Evolutionary conservation across 2,329 filamentous ascomycete species (phyloP), one percentile per base, ranked within the genome.

Genomic region (Pestalotiopsis sp.): DNA sequence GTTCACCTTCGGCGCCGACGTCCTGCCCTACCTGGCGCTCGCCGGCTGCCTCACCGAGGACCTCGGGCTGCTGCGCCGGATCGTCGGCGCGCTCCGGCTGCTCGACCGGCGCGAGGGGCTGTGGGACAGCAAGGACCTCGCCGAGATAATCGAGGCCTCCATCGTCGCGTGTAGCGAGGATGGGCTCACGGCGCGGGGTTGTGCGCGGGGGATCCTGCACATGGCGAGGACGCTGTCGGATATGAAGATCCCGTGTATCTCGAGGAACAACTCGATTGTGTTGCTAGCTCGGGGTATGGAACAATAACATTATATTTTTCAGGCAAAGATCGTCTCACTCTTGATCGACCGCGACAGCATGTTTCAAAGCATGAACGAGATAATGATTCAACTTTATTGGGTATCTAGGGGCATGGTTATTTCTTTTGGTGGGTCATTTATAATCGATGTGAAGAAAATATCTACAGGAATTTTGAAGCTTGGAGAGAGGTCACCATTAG

Each of bases 111-210:
- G 59, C 1, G 59, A 62, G 38, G 59, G 59, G 7, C 14, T 62
- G 14, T 62, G 59, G 59, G 59, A 62, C 31, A 62, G 59, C 59
- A 62, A 39, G 7, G 59, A 62, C 13, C 14, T 62, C 11, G 59
- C 59, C 27, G 59, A 62, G 31, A 41, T 62, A 4, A 41, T 62
- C 27, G 59, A 62, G 31, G 59, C 59, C 2, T 62, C 59, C 36
- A 62, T 62, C 59, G 27, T 31, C 27, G 27, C 27, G 27, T 31
- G 27, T 1, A 31, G 27, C 27, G 27, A 7, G 27, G 6, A 31
- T 7, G 27, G 27, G 27, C 27, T 31, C 6, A 6, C 27, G 1
- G 5, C 27, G 27, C 5, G 27, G 27, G 27, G 27, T 31, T 6
- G 27, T 31, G 27, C 27, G 1, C 27, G 27, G 27, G 27, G 27